phyloP scores from a whole-genome alignment of 768 basidiomycete species.

The Royoungia palumana region DNA sequence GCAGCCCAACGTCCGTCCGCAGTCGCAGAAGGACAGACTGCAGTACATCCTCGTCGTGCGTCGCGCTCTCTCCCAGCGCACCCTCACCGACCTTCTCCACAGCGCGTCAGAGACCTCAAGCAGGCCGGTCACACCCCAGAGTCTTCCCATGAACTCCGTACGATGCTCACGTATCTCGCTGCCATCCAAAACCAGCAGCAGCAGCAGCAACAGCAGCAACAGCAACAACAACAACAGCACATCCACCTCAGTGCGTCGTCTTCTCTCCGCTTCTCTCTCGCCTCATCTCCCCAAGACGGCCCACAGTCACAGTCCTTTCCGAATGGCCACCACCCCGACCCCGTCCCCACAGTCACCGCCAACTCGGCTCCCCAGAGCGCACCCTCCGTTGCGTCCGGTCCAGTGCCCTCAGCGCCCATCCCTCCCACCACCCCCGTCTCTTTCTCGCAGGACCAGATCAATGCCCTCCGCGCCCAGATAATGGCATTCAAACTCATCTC shows the following conservation, averaged over 20 bases:
- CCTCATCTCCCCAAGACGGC: conserved; percentile 30
- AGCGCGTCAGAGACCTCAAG: conserved; percentile 45
- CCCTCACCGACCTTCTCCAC: background rate
- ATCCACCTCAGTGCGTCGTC: conserved; percentile 32
- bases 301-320: conserved; percentile 21
- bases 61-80: background rate
- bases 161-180: conserved; percentile 38
- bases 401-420: conserved; percentile 47
- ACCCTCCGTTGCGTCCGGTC: conserved; percentile 45
- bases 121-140: conserved; percentile 45
- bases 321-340: conserved; percentile 45
- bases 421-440: conserved; percentile 72
- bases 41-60: conserved; percentile 21
- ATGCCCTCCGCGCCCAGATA: conserved; percentile 76
- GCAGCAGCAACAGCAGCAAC: conserved; percentile 20
- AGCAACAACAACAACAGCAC: conserved; percentile 29
- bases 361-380: conserved; percentile 30
- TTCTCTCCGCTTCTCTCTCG: background rate
- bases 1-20: conserved; percentile 8
- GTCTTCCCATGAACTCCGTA: conserved; percentile 41
- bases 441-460: conserved; percentile 74
- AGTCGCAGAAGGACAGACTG: conserved; percentile 26
- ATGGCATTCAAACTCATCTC: conserved; percentile 74
- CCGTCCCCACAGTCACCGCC: conserved; percentile 26
- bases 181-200: conserved; percentile 27